These are phyloP conservation scores for Cronartium ribicola DNA, from an alignment of 1,284 basidiomycete genomes.

Conservation along the genomic window DNA sequence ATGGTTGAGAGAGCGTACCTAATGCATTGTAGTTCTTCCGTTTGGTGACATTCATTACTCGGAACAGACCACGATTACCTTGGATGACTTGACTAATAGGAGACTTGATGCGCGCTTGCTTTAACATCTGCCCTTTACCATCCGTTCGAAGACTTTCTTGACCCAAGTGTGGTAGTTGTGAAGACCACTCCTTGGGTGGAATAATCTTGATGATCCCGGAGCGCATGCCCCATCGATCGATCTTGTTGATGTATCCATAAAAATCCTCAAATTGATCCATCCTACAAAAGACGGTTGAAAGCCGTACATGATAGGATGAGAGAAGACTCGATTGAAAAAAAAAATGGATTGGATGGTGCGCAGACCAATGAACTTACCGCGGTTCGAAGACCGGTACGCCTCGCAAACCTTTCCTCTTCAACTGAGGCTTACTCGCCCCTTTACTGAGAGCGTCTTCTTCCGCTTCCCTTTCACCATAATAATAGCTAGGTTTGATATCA, in stretches of 20 bases:
- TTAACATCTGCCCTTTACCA: slow-evolving; percentile 36
- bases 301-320: not conserved
- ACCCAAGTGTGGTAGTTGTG: slow-evolving; percentile 65
- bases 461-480: slow-evolving; percentile 37
- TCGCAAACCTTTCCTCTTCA: slow-evolving; percentile 30
- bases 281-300: not conserved
- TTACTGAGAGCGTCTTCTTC: slow-evolving; percentile 30
- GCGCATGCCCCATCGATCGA: slow-evolving; percentile 78
- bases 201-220: slow-evolving; percentile 92
- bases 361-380: slow-evolving; percentile 2
- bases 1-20: slow-evolving; percentile 35
- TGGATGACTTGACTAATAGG: slow-evolving; percentile 90
- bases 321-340: not conserved
- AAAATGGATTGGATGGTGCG: not conserved
- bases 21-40: slow-evolving; percentile 58
- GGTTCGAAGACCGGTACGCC: slow-evolving; percentile 41
- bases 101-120: slow-evolving; percentile 67
- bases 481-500: slow-evolving; percentile 39
- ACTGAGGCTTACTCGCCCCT: slow-evolving; percentile 16
- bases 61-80: slow-evolving; percentile 76
- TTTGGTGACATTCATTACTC: slow-evolving; percentile 87
- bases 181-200: slow-evolving; percentile 84
- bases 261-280: slow-evolving; percentile 60
- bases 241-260: slow-evolving; percentile 74
- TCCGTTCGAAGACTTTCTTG: slow-evolving; percentile 58